Evolutionary conservation across 1,139 yeast genomes (phyloP), one percentile per base, ranked within the genome.

Genomic region (Scheffersomyces titani): DNA sequence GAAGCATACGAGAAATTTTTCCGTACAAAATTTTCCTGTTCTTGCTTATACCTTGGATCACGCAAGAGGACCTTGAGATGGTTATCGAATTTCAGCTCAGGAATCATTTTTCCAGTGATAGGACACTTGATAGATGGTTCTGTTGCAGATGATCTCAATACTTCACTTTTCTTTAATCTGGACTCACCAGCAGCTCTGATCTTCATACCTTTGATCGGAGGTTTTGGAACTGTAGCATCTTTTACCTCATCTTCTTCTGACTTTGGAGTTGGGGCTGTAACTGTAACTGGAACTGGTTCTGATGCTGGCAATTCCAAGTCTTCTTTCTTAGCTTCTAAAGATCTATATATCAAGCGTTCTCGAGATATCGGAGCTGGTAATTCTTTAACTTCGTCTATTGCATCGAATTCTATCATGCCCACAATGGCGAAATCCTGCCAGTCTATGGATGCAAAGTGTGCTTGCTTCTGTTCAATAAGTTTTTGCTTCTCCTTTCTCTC

Each of bases 351-450:
- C 51, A 90, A 75, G 49, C 87, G 89, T 5, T 84, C 79, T 58
- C 86, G 68, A n/a, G 80, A 74, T 56, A 88, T 66, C 0, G 97
- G 94, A 1, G 76, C 70, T 1, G 89, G 85, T 56, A 89, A 73
- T 54, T 85, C 89, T 7, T 83, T 81, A 18, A 82, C 86, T 55
- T 80, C 78, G 68, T 91, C 97, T 1, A 86, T 77, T 2, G 85
- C 87, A 47, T 85, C 86, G 64, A 92, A 89, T 54, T 82, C 84
- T 13, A 92, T 78, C 1, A 88, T 85, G 52, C 88, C 92, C 3
- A 90, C 89, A 19, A 92, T 77, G 1, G 81, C 76, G 67, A 92
- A 92, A 60, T 90, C 91, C 59, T 88, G 88, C 99, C 99, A 94
- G 70, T 93, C 93, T 24, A 92, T 88, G 40, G 89, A 84, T 0